These are phyloP conservation scores for Chaetomium cochliodes DNA, from an alignment of 495 filamentous ascomycete species.

Conservation along the genomic window DNA sequence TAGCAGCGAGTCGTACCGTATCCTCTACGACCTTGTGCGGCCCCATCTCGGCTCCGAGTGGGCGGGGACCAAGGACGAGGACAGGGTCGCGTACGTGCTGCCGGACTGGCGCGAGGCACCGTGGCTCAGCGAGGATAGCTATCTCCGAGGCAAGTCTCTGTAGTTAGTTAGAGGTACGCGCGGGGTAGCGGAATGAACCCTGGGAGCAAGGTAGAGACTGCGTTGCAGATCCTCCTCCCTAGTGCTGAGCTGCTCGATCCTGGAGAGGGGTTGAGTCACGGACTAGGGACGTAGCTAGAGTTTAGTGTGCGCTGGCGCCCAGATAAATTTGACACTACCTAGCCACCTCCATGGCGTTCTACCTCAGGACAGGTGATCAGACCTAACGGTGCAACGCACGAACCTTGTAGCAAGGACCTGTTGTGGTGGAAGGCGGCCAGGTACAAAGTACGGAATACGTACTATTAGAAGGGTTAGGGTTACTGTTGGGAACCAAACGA, in stretches of 20 bases:
- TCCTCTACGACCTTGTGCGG: conserved; percentile 48
- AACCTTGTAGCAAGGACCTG: no score
- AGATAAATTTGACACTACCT: no score
- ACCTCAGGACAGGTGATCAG: no score
- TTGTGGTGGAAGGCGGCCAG: no score
- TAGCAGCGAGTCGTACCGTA: conserved; percentile 49
- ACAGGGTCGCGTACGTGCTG: conserved; percentile 36
- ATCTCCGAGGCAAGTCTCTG: conserved; percentile 18
- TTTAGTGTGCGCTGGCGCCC: neutral
- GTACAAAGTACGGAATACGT: no score
- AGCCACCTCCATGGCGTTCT: neutral
- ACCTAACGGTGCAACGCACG: no score
- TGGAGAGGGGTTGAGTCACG: neutral
- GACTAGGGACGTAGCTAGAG: neutral
- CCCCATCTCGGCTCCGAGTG: conserved; percentile 44
- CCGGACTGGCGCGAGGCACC: conserved; percentile 47
- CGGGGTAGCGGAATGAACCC: neutral
- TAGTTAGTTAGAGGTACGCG: no score
- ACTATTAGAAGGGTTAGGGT: no score
- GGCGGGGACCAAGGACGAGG: conserved; percentile 31
- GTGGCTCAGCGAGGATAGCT: conserved; percentile 35
- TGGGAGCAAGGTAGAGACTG: no score
- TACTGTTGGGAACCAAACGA: no score
- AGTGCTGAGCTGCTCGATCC: no score
- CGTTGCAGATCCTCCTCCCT: no score